Evolutionary conservation across 179 eudicot genomes (phyloP).

Genomic region (Amaranthus tricolor): DNA sequence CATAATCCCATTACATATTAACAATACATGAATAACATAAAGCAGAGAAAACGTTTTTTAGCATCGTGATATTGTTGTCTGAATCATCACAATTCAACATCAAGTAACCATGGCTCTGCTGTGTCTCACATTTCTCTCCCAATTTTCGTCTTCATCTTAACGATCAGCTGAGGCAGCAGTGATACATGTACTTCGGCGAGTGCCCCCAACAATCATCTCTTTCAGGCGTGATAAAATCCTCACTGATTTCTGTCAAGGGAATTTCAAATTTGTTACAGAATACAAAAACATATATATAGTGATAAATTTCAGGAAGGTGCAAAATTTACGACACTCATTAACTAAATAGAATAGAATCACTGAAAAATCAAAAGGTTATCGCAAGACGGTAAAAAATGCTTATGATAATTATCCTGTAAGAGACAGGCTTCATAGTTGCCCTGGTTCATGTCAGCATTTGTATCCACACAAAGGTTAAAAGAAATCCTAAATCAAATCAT

Average conservation of each 20-base stretch:
- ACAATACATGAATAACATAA: conserved; percentile 18
- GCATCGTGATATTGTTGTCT: conserved; percentile 15
- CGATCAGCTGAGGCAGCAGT: conserved; percentile 49
- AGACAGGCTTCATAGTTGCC: too few species aligned
- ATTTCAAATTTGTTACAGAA: neutral
- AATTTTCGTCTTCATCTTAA: conserved; percentile 49
- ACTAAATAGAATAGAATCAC: too few species aligned
- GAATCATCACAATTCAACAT: conserved; percentile 15
- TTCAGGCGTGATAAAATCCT: conserved; percentile 68
- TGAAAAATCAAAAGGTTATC: too few species aligned
- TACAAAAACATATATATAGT: neutral
- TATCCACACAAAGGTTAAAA: too few species aligned
- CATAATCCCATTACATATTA: conserved; percentile 24
- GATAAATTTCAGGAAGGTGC: too few species aligned
- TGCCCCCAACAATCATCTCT: conserved; percentile 69
- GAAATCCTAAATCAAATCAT: too few species aligned
- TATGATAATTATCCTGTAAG: too few species aligned
- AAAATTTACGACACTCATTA: too few species aligned
- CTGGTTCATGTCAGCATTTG: too few species aligned
- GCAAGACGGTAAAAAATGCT: too few species aligned
- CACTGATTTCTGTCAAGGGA: conserved; percentile 53
- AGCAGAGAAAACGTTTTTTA: conserved; percentile 21
- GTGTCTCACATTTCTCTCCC: conserved; percentile 9
- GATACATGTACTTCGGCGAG: conserved; percentile 48
- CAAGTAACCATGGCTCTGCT: neutral